A percentile compares a stretch with the other conserved stretches of the same genome.
Conservation (phyloP, 163 green algal genomes). For the Smithsoniella earleae region DNA sequence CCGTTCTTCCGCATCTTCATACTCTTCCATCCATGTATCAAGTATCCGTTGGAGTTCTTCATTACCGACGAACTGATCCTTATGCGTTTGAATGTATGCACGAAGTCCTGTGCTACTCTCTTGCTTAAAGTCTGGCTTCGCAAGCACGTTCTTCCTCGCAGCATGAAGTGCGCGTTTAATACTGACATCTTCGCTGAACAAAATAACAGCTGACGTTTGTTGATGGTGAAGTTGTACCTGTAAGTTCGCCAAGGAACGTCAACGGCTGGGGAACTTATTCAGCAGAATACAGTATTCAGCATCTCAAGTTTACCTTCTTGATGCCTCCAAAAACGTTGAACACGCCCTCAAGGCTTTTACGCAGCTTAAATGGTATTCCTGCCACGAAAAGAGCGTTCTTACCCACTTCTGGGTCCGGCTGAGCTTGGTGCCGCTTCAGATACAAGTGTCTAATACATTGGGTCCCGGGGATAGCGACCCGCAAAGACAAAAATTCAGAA, state of each 20-base stretch:
- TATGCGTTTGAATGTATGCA: neutral
- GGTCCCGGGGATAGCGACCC: too few species aligned
- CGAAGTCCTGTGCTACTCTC: neutral
- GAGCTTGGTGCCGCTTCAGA: neutral
- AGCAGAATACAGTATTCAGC: too few species aligned
- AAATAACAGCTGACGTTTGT: constrained; percentile 7
- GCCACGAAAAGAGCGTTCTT: neutral
- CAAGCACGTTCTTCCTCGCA: neutral
- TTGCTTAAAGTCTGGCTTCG: neutral
- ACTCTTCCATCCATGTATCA: constrained; percentile 7
- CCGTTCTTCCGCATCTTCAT: constrained; percentile 17
- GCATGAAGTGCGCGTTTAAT: neutral
- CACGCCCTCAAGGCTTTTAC: neutral
- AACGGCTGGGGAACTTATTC: too few species aligned
- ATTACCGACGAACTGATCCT: neutral
- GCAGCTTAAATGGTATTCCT: constrained; percentile 17
- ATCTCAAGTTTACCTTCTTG: neutral
- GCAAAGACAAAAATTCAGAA: too few species aligned
- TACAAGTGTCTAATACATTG: neutral
- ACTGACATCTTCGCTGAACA: neutral
- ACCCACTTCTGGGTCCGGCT: neutral
- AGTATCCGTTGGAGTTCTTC: neutral
- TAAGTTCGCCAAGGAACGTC: too few species aligned
- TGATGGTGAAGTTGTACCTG: constrained; percentile 20
- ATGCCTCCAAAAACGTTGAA: neutral